Evolutionary conservation across 2,329 filamentous ascomycete genomes (phyloP).

Genomic region (Pyrenophora graminea): DNA sequence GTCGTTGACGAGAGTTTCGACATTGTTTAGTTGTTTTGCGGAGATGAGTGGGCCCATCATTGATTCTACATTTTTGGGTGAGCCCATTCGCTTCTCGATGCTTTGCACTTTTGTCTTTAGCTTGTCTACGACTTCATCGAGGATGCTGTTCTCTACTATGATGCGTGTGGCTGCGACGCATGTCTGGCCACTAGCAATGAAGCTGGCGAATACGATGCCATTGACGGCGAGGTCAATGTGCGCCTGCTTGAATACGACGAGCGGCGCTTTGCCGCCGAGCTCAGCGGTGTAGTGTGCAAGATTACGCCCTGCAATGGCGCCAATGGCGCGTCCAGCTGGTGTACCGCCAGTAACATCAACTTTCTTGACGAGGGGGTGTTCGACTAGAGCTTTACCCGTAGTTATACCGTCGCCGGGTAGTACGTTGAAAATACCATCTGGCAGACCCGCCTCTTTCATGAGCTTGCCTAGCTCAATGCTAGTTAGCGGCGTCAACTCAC

Average conservation of each 20-base stretch:
- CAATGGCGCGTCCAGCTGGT: conserved; percentile 43
- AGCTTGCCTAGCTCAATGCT: conserved; percentile 44
- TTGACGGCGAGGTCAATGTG: conserved; percentile 46
- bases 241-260: conserved; percentile 45
- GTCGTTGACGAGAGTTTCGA: conserved; percentile 44
- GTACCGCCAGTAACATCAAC: conserved; percentile 48
- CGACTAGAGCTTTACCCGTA: conserved; percentile 44
- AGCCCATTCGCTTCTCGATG: conserved; percentile 60
- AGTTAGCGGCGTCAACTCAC: conserved; percentile 45
- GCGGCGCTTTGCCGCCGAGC: conserved; percentile 45
- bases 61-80: conserved; percentile 59
- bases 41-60: conserved; percentile 70
- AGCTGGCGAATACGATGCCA: conserved; percentile 48
- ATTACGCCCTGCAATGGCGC: conserved; percentile 42
- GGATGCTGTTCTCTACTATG: conserved; percentile 55
- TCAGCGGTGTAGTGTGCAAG: conserved; percentile 45
- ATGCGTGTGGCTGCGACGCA: conserved; percentile 61
- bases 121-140: conserved; percentile 46
- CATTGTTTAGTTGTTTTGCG: conserved; percentile 51
- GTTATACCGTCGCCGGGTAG: conserved; percentile 39
- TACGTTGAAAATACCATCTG: conserved; percentile 45
- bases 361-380: conserved; percentile 44
- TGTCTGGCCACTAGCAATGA: conserved; percentile 61
- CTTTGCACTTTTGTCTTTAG: conserved; percentile 54
- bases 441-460: conserved; percentile 44